A percentile compares a stretch with the other conserved stretches of the same genome.
These are phyloP conservation scores for Pleurotus tuoliensis DNA, from an alignment of 768 basidiomycete species.

Conservation along the genomic window DNA sequence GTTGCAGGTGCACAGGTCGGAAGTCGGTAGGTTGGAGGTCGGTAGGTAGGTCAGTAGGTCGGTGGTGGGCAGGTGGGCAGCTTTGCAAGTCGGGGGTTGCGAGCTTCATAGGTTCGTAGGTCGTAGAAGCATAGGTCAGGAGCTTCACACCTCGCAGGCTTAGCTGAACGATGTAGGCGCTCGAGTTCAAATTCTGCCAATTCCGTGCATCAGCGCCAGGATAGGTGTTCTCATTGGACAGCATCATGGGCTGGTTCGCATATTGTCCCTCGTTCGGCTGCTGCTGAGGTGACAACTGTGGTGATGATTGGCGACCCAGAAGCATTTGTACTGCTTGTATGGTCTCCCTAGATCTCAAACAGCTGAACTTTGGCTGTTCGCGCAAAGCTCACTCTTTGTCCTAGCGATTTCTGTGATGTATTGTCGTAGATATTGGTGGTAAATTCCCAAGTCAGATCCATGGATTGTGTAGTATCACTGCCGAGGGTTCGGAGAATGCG, in stretches of 20 bases:
- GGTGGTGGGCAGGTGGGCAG: too few relatives aligned
- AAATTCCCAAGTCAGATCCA: slow-evolving; percentile 60
- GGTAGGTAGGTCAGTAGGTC: too few relatives aligned
- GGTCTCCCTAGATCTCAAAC: slow-evolving; percentile 48
- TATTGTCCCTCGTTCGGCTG: slow-evolving; percentile 16
- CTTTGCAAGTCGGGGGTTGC: too few relatives aligned
- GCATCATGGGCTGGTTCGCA: slow-evolving; percentile 7
- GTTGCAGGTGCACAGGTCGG: too few relatives aligned
- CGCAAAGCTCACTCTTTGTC: slow-evolving; percentile 76
- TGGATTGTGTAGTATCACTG: slow-evolving; percentile 45
- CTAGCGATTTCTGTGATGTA: slow-evolving; percentile 62
- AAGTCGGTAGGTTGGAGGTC: too few relatives aligned
- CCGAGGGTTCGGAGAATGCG: slow-evolving; percentile 14
- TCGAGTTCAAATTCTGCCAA: slow-evolving; percentile 18
- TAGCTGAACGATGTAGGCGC: too few relatives aligned
- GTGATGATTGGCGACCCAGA: slow-evolving; percentile 21
- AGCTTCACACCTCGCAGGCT: too few relatives aligned
- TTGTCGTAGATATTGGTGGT: slow-evolving; percentile 46
- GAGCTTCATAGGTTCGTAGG: too few relatives aligned
- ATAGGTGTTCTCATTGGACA: slow-evolving; percentile 67
- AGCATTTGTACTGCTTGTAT: slow-evolving; percentile 38
- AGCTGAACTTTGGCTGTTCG: slow-evolving; percentile 62
- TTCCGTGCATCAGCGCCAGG: slow-evolving; percentile 43
- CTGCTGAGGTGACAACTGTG: slow-evolving; percentile 39
- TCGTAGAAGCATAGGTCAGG: too few relatives aligned